A percentile compares a stretch with the other conserved stretches of the same genome.
Evolutionary conservation across 1,284 basidiomycete genomes (phyloP).

Genomic region (Pisolithus thermaeus): DNA sequence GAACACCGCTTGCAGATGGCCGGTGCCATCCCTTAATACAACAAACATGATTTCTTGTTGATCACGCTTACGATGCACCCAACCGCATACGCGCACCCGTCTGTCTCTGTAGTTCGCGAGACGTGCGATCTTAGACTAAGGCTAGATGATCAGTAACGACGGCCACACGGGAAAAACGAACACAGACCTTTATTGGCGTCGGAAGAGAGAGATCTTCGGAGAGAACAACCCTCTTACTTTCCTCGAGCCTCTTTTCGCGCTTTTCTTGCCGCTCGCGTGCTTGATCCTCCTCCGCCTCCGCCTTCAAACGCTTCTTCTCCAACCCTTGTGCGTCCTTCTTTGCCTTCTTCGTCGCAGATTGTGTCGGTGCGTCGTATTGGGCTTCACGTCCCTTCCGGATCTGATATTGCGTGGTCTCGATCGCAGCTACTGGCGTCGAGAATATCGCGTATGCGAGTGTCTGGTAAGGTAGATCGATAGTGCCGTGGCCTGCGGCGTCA

Average conservation of each 20-base stretch:
- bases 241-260: constrained; percentile 75
- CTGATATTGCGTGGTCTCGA: constrained; percentile 33
- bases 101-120: constrained; percentile 60
- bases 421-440: constrained; percentile 36
- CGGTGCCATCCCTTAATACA: constrained; percentile 94
- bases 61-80: constrained; percentile 92
- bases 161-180: too few species aligned
- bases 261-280: constrained; percentile 66
- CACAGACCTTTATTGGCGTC: constrained; percentile 56
- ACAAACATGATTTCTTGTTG: constrained; percentile 95
- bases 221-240: constrained; percentile 85
- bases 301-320: constrained; percentile 88
- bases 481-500: constrained; percentile 64
- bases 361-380: constrained; percentile 78
- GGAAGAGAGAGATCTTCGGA: constrained; percentile 68
- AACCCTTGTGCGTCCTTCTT: constrained; percentile 88
- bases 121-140: constrained; percentile 72
- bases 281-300: constrained; percentile 68
- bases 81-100: constrained; percentile 88
- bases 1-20: constrained; percentile 88
- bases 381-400: constrained; percentile 36
- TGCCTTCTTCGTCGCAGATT: constrained; percentile 88
- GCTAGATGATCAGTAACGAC: too few species aligned
- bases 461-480: constrained; percentile 72
- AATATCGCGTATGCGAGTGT: constrained; percentile 78